Conservation (phyloP, 805 yeast species). For the Kuraishia floccosa region DNA sequence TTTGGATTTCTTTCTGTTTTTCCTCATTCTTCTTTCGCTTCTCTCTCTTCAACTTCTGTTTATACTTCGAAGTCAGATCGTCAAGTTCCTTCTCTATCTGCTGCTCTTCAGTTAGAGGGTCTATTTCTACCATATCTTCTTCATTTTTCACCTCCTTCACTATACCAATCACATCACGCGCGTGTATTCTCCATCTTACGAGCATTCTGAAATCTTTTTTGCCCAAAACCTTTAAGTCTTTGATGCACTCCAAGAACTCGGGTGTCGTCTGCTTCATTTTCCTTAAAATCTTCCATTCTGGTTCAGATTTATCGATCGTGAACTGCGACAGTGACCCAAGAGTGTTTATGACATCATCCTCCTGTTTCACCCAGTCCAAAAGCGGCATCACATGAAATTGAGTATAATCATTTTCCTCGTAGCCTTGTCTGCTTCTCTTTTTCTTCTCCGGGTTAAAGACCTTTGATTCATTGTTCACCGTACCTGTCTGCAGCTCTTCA, state of each 20-base stretch:
- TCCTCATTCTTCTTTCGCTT: conserved; percentile 71
- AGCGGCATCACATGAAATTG: conserved; percentile 62
- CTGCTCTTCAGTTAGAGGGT: conserved; percentile 76
- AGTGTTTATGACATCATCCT: conserved; percentile 74
- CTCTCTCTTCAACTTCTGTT: conserved; percentile 63
- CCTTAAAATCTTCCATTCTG: conserved; percentile 61
- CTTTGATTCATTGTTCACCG: conserved; percentile 78
- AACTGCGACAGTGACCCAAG: conserved; percentile 68
- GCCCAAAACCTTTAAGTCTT: conserved; percentile 90
- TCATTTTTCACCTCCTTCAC: conserved; percentile 42
- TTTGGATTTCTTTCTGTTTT: conserved; percentile 76
- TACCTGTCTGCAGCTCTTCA: conserved; percentile 75
- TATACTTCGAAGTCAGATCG: conserved; percentile 60
- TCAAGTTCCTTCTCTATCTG: conserved; percentile 78
- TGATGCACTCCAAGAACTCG: conserved; percentile 74
- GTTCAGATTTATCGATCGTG: conserved; percentile 46
- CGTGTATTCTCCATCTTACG: conserved; percentile 80
- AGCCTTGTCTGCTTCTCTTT: conserved; percentile 88
- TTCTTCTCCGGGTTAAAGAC: conserved; percentile 92
- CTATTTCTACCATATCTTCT: conserved; percentile 45
- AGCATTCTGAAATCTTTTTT: conserved; percentile 83
- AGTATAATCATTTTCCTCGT: conserved; percentile 84
- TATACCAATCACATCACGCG: conserved; percentile 67
- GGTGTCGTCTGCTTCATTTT: conserved; percentile 68
- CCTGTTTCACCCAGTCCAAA: conserved; percentile 61